Base-by-base conservation (phyloP, 352 stramenopile genomes). In the Thraustochytrium sp. region DNA sequence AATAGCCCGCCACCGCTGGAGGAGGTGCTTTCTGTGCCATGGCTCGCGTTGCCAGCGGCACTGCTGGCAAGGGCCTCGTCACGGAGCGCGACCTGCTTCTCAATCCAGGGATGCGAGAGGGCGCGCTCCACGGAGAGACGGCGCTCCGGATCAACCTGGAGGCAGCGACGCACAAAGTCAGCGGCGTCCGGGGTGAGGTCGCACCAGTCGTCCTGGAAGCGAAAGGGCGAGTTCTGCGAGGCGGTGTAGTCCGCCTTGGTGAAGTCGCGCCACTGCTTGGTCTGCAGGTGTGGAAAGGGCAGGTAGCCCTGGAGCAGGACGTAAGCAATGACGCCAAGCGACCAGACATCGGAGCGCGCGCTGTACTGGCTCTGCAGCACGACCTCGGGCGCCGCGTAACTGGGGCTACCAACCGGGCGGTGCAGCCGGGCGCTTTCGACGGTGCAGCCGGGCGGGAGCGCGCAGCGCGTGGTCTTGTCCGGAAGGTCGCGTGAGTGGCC, bases 281-380 rank as follows among this genome's bases (percentile, higher is more conserved):
- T 40, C 61, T 84, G 75, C 55, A 84, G 26, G 29, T 84, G 75
- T 83, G 97, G 90, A 78, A 93, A 93, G 16, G 90, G 90, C 42
- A 93, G 91, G 86, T 96, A 97, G 13, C 94, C 94, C 26, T 92
- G 95, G 36, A 98, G 84, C 84, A 95, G 63, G 61, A 95, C 94
- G 87, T 94, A 95, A 0, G 89, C 88, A 84, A 95, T 94, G 56
- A 95, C 91, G 3, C 92, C 92, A 34, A 95, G 89, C 87, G 90
- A 93, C 91, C 91, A 95, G 26, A 95, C 86, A 78, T 95, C 92
- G 16, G 93, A 91, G 84, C 93, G 90, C 2, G 87, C 85, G 49
- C 90, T 90, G 48, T 78, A 87, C 61, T 91, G 84, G 21, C 87
- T 90, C 4, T 92, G 90, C 87, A 93, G 87, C 63, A 95, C 86